Conservation (phyloP, 2,329 filamentous ascomycete genomes). For the Penicillium sp. region DNA sequence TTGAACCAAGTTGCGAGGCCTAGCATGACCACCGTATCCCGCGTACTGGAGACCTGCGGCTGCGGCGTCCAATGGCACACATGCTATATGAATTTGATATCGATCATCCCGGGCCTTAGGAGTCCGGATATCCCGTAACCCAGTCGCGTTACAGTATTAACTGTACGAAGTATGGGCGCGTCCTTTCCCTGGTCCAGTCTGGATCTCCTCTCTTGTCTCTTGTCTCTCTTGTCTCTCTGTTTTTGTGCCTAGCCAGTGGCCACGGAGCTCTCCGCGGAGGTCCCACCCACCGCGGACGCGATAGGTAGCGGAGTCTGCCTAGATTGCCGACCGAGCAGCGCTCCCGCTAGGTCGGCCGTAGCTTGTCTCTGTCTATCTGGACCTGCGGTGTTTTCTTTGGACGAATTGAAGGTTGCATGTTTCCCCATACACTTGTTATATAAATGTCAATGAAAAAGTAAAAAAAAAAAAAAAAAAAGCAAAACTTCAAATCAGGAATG, state of each 20-base stretch:
- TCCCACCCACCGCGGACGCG: slow-evolving; percentile 15
- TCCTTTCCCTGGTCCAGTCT: background rate
- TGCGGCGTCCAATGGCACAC: slow-evolving; percentile 34
- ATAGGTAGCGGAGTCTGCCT: slow-evolving; percentile 19
- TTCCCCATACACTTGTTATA: background rate
- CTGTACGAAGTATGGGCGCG: background rate
- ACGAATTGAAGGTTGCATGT: background rate
- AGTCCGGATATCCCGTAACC: slow-evolving; percentile 27
- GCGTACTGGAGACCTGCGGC: slow-evolving; percentile 29
- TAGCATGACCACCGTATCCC: slow-evolving; percentile 17
- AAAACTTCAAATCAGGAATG: background rate
- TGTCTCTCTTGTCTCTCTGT: background rate
- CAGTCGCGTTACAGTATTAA: background rate
- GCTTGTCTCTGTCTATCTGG: slow-evolving; percentile 5
- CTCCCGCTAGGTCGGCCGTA: slow-evolving; percentile 5
- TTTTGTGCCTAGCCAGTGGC: background rate
- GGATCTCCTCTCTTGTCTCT: background rate
- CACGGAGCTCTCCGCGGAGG: slow-evolving; percentile 24
- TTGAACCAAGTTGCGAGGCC: slow-evolving; percentile 1
- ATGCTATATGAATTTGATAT: slow-evolving; percentile 33
- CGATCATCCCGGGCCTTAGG: slow-evolving; percentile 25
- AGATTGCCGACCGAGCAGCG: slow-evolving; percentile 17
- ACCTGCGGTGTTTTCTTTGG: background rate
- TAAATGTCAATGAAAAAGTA: background rate
- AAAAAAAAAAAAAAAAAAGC: background rate